phyloP scores from a whole-genome alignment of 1,139 yeast species.

The Nakaseomyces glabratus region DNA sequence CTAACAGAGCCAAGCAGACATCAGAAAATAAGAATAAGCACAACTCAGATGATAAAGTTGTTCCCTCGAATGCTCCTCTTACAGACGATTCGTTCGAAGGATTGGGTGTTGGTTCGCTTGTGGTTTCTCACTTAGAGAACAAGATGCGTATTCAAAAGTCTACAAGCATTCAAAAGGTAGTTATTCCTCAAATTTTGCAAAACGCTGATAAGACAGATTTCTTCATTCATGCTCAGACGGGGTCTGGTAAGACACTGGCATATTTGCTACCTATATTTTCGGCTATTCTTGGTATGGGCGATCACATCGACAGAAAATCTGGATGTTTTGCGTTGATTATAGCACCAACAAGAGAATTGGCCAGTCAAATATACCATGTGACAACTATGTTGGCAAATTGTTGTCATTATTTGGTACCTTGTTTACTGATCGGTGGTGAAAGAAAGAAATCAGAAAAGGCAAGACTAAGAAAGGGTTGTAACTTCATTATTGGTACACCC shows the following conservation, averaged over 20 bases:
- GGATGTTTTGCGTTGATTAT: conserved; percentile 83
- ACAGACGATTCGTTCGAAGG: conserved; percentile 61
- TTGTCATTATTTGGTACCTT: conserved; percentile 80
- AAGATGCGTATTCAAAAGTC: conserved; percentile 60
- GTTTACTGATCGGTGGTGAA: conserved; percentile 91
- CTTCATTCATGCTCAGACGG: conserved; percentile 90
- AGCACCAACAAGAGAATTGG: conserved; percentile 91
- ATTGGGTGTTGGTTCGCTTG: conserved; percentile 50
- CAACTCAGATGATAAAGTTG: conserved; percentile 30
- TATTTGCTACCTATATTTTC: conserved; percentile 72
- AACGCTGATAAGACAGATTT: conserved; percentile 44
- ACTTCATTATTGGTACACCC: conserved; percentile 83
- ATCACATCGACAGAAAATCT: conserved; percentile 49
- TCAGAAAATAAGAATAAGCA: conserved; percentile 23
- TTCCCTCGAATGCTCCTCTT: conserved; percentile 67
- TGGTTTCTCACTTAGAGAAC: conserved; percentile 48
- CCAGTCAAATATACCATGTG: conserved; percentile 82
- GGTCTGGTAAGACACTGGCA: conserved; percentile 89
- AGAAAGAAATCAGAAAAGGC: conserved; percentile 91
- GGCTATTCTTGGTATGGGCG: conserved; percentile 37
- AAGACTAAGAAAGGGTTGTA: conserved; percentile 79
- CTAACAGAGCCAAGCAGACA: conserved; percentile 42
- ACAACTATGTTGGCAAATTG: conserved; percentile 61
- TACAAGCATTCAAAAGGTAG: conserved; percentile 76
- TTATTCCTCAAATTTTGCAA: conserved; percentile 57